These are phyloP conservation scores for Lithohypha guttulata DNA, from an alignment of 2,329 filamentous ascomycete genomes.

Conservation along the genomic window DNA sequence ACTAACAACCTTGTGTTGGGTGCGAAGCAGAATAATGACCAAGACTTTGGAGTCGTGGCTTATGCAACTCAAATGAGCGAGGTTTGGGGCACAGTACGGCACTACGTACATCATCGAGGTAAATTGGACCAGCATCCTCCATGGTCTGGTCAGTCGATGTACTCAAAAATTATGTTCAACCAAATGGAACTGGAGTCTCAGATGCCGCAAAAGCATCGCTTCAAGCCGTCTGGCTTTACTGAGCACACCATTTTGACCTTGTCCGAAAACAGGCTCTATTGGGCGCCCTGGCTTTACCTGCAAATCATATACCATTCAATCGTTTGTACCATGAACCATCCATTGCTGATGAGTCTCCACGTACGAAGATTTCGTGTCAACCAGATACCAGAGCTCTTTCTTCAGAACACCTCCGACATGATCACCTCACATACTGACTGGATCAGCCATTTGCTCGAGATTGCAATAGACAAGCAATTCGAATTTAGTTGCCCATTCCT, in stretches of 20 bases:
- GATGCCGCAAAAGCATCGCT: constrained; percentile 42
- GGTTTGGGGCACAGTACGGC: constrained; percentile 38
- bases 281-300: constrained; percentile 43
- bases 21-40: constrained; percentile 1
- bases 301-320: constrained; percentile 46
- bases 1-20: constrained; percentile 6
- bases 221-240: constrained; percentile 39
- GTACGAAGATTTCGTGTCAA: constrained; percentile 42
- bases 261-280: constrained; percentile 39
- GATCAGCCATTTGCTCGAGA: constrained; percentile 44
- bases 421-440: constrained; percentile 43
- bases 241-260: constrained; percentile 34
- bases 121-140: constrained; percentile 34
- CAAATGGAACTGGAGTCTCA: constrained; percentile 44
- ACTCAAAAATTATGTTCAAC: constrained; percentile 39
- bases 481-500: constrained; percentile 38
- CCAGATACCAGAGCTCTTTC: constrained; percentile 42
- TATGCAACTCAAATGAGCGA: constrained; percentile 39
- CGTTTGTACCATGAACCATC: constrained; percentile 44
- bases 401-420: constrained; percentile 43
- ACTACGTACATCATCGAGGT: constrained; percentile 38
- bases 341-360: constrained; percentile 42
- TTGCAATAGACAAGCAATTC: constrained; percentile 36
- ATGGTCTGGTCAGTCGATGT: constrained; percentile 43
- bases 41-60: constrained; percentile 32